A percentile compares a stretch with the other conserved stretches of the same genome.
These are phyloP conservation scores for Dioszegia crocea DNA, from an alignment of 768 basidiomycete genomes.

Conservation along the genomic window DNA sequence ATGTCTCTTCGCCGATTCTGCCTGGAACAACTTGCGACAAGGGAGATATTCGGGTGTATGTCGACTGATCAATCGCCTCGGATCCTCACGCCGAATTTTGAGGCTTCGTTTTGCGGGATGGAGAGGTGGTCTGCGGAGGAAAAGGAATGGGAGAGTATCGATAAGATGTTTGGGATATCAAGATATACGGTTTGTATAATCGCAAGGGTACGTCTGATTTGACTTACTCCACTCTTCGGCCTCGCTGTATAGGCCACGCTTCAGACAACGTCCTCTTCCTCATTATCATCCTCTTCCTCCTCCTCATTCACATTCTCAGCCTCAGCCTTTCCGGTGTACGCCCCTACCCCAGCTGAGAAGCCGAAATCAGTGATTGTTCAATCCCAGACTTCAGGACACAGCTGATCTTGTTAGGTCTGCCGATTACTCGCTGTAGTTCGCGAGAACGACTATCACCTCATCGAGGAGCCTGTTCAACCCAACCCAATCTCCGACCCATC, in stretches of 20 bases:
- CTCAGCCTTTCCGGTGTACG: no score
- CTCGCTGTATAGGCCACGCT: no score
- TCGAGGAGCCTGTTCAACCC: neutral
- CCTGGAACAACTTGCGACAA: conserved; percentile 38
- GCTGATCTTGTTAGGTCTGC: conserved; percentile 2
- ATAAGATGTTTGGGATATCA: conserved; percentile 43
- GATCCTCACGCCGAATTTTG: conserved; percentile 30
- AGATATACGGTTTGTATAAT: conserved; percentile 36
- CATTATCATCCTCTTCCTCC: no score
- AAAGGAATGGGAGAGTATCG: conserved; percentile 40
- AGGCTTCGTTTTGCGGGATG: conserved; percentile 36
- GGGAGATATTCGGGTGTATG: conserved; percentile 42
- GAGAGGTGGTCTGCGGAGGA: conserved; percentile 27
- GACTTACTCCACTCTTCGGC: no score
- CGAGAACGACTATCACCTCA: conserved; percentile 2
- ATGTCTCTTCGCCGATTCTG: conserved; percentile 34
- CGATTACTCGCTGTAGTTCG: conserved; percentile 7
- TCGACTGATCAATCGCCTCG: conserved; percentile 32
- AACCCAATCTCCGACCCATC: neutral
- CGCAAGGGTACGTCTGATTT: conserved; percentile 28
- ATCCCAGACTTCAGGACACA: neutral
- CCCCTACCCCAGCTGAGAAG: no score
- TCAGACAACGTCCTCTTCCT: no score
- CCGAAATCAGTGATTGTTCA: no score
- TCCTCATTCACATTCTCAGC: no score